Evolutionary conservation across 1,284 basidiomycete genomes (phyloP), one percentile per base, ranked within the genome.

Genomic region (Sporisorium exsertum): DNA sequence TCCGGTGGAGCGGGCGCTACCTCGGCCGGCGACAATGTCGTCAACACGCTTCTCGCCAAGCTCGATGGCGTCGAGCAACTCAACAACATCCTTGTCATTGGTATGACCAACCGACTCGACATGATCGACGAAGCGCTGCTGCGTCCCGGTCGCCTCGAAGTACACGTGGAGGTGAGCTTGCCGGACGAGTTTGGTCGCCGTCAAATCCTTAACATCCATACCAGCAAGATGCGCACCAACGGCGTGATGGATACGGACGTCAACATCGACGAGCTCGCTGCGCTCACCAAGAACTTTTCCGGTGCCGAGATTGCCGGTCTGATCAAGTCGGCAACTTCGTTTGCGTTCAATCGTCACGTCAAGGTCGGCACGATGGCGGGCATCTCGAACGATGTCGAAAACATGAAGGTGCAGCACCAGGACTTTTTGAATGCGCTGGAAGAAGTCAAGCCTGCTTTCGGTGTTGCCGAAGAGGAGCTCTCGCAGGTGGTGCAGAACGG

Each of bases 41-140:
- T 99, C 85, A 99, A 99, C 87, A 97, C 99, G 88, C 90, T 99
- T 58, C 89, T 99, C 24, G 96, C 96, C 37, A 99, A 99, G 93
- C 96, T 99, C 94, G 97, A 99, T 81, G 97, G 97, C 88, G 97
- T 99, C 7, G 97, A 99, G 86, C 94, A 95, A 87, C 89, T 99
- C 56, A 99, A 99, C 89, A 99, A 99, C 86, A 97, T 99, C 69
- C 92, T 99, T 77, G 93, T 99, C 80, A 99, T 99, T 80, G 97
- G 97, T 83, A 99, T 99, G 97, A 99, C 97, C 58, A 99, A 99
- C 87, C 92, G 97, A 72, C 88, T 92, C 58, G 97, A 99, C 88
- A 96, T 99, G 95, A 98, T 99, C 81, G 97, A 99, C 84, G 97
- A 99, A 85, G 97, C 96, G 7, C 89, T 99, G 1, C 89, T 98